These are phyloP conservation scores for Candida sithepensis DNA, from an alignment of 805 yeast genomes.

Conservation along the genomic window DNA sequence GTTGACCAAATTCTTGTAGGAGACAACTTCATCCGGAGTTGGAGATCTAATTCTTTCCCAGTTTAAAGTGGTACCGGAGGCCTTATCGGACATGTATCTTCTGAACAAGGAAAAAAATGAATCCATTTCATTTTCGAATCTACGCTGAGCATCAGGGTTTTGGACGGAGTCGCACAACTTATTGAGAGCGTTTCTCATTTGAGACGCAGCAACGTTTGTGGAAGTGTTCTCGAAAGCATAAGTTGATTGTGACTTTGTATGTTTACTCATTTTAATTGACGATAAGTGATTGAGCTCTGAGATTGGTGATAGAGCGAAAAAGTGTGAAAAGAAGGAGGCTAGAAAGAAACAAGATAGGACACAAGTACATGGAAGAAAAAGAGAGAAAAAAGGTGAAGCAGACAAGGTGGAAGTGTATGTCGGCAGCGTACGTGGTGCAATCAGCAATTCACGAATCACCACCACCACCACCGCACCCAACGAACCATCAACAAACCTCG, in stretches of 20 bases:
- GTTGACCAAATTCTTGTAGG: conserved; percentile 53
- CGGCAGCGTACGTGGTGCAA: no score
- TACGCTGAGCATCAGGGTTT: conserved; percentile 43
- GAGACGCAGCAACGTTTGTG: conserved; percentile 93
- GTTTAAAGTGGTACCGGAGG: conserved; percentile 75
- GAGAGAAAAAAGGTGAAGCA: neutral
- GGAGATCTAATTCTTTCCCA: conserved; percentile 98
- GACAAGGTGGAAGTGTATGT: neutral
- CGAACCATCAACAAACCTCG: no score
- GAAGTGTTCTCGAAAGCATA: conserved; percentile 94
- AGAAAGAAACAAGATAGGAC: neutral
- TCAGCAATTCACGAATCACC: no score
- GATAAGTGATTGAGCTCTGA: neutral
- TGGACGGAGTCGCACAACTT: conserved; percentile 78
- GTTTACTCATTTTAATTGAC: conserved; percentile 38
- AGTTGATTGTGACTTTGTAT: conserved; percentile 67
- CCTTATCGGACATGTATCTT: conserved; percentile 86
- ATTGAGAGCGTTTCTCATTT: conserved; percentile 95
- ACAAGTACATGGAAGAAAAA: neutral
- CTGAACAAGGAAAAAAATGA: conserved; percentile 89
- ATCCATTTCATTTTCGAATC: conserved; percentile 90
- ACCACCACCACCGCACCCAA: neutral
- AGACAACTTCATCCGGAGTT: conserved; percentile 80
- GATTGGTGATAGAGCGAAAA: no score
- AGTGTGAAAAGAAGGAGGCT: neutral